A percentile compares a stretch with the other conserved stretches of the same genome.
Evolutionary conservation across 805 yeast genomes (phyloP).

Genomic region (Barnettozyma sucrosica): DNA sequence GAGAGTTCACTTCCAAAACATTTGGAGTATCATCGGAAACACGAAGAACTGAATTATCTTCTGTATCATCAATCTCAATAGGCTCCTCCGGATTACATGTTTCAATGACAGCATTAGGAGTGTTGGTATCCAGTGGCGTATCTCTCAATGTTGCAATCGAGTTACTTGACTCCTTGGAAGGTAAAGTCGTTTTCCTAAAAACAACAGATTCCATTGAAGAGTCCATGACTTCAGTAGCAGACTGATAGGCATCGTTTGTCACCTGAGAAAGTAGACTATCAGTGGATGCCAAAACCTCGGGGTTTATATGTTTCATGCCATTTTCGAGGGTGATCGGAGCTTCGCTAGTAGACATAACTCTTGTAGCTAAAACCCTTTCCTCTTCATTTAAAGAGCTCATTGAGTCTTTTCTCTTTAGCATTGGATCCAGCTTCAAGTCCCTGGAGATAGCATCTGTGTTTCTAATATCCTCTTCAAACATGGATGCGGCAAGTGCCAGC

Average conservation of each 20-base stretch:
- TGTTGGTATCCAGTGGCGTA: slow-evolving; percentile 8
- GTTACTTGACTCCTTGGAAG: slow-evolving; percentile 14
- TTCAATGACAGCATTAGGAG: neutral
- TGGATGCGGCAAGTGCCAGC: slow-evolving; percentile 27
- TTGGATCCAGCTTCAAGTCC: slow-evolving; percentile 22
- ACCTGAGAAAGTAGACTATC: slow-evolving; percentile 15
- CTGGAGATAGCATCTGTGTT: slow-evolving; percentile 24
- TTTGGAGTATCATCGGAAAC: neutral
- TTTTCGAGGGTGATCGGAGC: slow-evolving; percentile 14
- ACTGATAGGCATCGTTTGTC: slow-evolving; percentile 19
- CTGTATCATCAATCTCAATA: neutral
- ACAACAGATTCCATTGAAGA: slow-evolving; percentile 4
- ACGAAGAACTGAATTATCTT: neutral
- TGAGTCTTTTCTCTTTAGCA: slow-evolving; percentile 24
- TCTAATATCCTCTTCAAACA: slow-evolving; percentile 30
- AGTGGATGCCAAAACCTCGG: slow-evolving; percentile 3
- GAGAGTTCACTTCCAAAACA: neutral
- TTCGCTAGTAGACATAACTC: slow-evolving; percentile 8
- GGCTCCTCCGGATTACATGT: neutral
- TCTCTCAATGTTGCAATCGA: slow-evolving; percentile 19
- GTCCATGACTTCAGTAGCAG: slow-evolving; percentile 20
- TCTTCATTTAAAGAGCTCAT: slow-evolving; percentile 23
- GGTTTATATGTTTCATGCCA: slow-evolving; percentile 16
- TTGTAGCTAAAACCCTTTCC: slow-evolving; percentile 19
- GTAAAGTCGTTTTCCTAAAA: neutral